A percentile compares a stretch with the other conserved stretches of the same genome.
Conservation (phyloP, 2,329 filamentous ascomycete genomes). For the Tympanopsis confertula region DNA sequence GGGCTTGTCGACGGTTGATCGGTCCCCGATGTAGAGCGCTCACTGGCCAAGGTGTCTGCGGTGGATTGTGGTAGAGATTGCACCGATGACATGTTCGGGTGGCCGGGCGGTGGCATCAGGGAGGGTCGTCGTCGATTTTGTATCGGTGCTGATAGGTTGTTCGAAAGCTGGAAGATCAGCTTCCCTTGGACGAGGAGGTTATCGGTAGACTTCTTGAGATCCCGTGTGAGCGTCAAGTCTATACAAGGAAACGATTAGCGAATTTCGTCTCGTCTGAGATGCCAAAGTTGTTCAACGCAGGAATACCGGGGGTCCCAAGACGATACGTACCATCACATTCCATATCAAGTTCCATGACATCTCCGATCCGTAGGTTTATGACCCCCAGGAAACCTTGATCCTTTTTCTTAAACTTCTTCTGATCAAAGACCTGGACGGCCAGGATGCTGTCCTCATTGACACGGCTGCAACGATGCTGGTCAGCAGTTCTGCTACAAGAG, state of each 20-base stretch:
- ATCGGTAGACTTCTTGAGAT: conserved; percentile 95
- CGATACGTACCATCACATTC: conserved; percentile 80
- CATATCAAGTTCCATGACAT: conserved; percentile 80
- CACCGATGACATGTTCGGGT: conserved; percentile 27
- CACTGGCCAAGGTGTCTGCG: neutral
- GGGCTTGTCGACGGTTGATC: neutral
- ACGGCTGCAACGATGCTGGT: conserved; percentile 40
- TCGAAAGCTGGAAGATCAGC: conserved; percentile 90
- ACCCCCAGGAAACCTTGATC: conserved; percentile 96
- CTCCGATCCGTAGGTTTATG: conserved; percentile 91
- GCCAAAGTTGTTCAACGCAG: too few relatives aligned
- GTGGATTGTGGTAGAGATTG: too few relatives aligned
- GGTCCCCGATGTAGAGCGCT: neutral
- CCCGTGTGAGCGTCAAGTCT: conserved; percentile 97
- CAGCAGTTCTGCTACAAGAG: conserved; percentile 2
- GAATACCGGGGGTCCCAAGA: too few relatives aligned
- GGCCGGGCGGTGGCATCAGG: conserved; percentile 26
- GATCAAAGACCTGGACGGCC: conserved; percentile 96
- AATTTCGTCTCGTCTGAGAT: conserved; percentile 9
- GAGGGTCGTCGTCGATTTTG: conserved; percentile 28
- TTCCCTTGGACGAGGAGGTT: conserved; percentile 97
- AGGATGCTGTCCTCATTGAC: conserved; percentile 93
- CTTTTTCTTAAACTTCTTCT: conserved; percentile 99
- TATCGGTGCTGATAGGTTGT: conserved; percentile 67
- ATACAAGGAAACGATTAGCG: conserved; percentile 24